Conservation (phyloP, 2,329 filamentous ascomycete genomes). For the Tolypocladium pustulatum region DNA sequence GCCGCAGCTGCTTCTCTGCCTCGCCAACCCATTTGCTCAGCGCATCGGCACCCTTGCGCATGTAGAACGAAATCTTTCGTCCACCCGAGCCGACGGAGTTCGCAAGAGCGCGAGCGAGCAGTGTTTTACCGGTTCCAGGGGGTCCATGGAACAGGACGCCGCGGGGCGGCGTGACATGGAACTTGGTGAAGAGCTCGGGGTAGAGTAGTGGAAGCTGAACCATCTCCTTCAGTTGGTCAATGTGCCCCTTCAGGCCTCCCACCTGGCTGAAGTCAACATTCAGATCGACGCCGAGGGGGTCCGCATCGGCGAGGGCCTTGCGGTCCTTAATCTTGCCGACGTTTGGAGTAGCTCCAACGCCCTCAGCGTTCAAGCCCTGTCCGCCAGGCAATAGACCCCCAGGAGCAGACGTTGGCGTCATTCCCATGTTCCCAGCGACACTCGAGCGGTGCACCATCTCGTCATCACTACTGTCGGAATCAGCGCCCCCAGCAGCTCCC, state of each 20-base stretch:
- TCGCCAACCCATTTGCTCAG: constrained; percentile 99
- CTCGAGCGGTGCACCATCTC: constrained; percentile 59
- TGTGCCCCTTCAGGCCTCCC: constrained; percentile 84
- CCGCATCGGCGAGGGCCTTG: constrained; percentile 84
- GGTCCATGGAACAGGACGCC: constrained; percentile 96
- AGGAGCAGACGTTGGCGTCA: constrained; percentile 44
- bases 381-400: constrained; percentile 33
- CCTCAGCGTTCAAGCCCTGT: constrained; percentile 29
- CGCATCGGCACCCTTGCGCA: constrained; percentile 97
- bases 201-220: constrained; percentile 89
- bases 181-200: constrained; percentile 83
- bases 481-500: constrained; percentile 65
- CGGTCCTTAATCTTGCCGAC: constrained; percentile 90
- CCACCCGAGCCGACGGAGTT: constrained; percentile 84
- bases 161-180: constrained; percentile 86
- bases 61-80: constrained; percentile 96
- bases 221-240: constrained; percentile 98
- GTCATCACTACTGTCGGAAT: constrained; percentile 96
- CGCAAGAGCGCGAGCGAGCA: constrained; percentile 86
- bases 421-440: constrained; percentile 48
- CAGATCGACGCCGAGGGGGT: constrained; percentile 86
- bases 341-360: constrained; percentile 53
- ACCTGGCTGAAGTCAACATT: constrained; percentile 92
- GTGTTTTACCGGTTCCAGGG: constrained; percentile 92
- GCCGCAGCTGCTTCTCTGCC: constrained; percentile 84